Evolutionary conservation across 2,329 filamentous ascomycete species (phyloP), one percentile per base, ranked within the genome.

Genomic region (Fusarium protoensiforme): DNA sequence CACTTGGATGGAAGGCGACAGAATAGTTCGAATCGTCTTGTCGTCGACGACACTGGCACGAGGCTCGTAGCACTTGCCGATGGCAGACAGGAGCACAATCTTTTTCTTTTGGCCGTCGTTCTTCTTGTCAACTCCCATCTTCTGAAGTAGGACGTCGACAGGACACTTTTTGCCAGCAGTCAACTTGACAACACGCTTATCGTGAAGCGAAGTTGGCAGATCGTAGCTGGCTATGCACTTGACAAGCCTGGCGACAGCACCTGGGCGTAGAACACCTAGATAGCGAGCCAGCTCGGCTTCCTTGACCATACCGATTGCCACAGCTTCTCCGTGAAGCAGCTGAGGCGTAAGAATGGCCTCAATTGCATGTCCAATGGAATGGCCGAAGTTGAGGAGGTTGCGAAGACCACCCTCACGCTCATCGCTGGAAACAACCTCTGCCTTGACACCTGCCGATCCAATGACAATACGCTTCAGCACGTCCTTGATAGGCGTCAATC

Each of bases 111-210:
- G 90, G 2, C 96, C 96, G 51, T 97, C 93, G 75, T 99, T 99
- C 87, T 99, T 99, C 89, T 99, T 99, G 84, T 99, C 96, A 10
- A 99, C 93, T 1, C 93, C 95, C 96, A 99, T 99, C 81, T 97
- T 97, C 74, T 92, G 89, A 65, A 99, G 88, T 60, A 99, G 84
- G 38, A 93, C 89, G 76, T 98, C 94, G 3, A 98, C 94, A 0
- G 93, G 92, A 80, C 96, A 99, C 73, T 90, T 88, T 83, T 97
- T 98, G 61, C 93, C 94, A 2, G 94, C 95, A 6, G 94, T 95
- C 70, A 96, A 85, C 78, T 92, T 94, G 48, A 92, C 89, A 48
- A 99, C 92, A 33, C 92, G 91, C 81, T 95, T 93, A 83, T 99
- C 95, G 38, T 92, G 88, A 10, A 98, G 83, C 1, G 94, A 95